Conservation (phyloP, 2,329 filamentous ascomycete genomes). For the Exophiala sp. region DNA sequence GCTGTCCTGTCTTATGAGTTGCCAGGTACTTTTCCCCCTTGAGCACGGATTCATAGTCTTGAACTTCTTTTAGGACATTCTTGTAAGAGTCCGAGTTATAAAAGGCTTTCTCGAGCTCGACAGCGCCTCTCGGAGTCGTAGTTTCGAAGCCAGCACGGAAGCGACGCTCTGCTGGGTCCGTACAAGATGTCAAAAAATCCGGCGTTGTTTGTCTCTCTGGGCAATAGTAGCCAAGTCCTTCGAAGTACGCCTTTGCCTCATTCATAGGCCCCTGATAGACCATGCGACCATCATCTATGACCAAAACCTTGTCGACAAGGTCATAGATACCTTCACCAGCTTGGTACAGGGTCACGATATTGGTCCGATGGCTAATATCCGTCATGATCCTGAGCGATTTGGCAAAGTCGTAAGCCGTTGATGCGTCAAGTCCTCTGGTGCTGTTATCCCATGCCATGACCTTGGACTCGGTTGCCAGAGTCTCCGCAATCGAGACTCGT, state of each 20-base stretch:
- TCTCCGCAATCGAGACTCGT: constrained; percentile 66
- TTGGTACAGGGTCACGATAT: constrained; percentile 66
- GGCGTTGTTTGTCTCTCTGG: constrained; percentile 60
- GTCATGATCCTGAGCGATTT: constrained; percentile 63
- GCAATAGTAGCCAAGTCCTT: constrained; percentile 61
- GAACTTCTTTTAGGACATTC: too few relatives aligned
- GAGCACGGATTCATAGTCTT: too few relatives aligned
- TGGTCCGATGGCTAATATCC: constrained; percentile 57
- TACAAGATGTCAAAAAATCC: constrained; percentile 65
- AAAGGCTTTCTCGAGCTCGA: too few relatives aligned
- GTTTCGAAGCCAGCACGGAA: constrained; percentile 43
- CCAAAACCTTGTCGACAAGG: constrained; percentile 66
- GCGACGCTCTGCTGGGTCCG: constrained; percentile 51
- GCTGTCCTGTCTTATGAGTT: too few relatives aligned
- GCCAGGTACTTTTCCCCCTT: too few relatives aligned
- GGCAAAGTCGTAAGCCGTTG: constrained; percentile 59
- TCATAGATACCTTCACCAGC: constrained; percentile 68
- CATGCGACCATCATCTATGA: constrained; percentile 64
- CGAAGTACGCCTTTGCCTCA: constrained; percentile 62
- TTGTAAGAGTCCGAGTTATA: too few relatives aligned
- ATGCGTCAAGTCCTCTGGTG: constrained; percentile 64
- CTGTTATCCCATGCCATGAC: constrained; percentile 67
- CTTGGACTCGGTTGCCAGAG: constrained; percentile 54
- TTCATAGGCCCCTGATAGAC: constrained; percentile 62
- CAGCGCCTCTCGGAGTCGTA: constrained; percentile 44